phyloP scores from a whole-genome alignment of 441 rosid species.

The Brassica balearica region DNA sequence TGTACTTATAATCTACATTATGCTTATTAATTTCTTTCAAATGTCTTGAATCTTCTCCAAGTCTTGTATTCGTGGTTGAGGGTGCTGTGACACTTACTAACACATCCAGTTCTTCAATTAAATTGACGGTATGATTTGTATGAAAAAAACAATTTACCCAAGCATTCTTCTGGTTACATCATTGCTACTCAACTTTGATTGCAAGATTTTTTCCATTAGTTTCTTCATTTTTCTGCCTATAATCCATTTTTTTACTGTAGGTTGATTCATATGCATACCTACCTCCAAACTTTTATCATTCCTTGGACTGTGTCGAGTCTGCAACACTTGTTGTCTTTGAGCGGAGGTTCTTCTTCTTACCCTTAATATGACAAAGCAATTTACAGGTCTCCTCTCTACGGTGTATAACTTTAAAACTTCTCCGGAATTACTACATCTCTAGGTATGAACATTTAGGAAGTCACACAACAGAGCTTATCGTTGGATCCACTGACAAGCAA shows the following conservation, averaged over 20 bases:
- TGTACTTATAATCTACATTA: slow-evolving; percentile 5
- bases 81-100: slow-evolving; percentile 63
- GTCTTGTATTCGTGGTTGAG: slow-evolving; percentile 81
- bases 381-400: too few species aligned
- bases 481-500: slow-evolving; percentile 82
- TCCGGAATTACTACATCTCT: neutral
- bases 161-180: slow-evolving; percentile 11
- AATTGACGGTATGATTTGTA: slow-evolving; percentile 58
- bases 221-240: slow-evolving; percentile 22
- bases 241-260: slow-evolving; percentile 44
- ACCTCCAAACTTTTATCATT: slow-evolving; percentile 75
- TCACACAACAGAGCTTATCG: slow-evolving; percentile 62
- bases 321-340: slow-evolving; percentile 80
- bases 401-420: slow-evolving; percentile 4
- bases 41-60: slow-evolving; percentile 41
- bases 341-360: slow-evolving; percentile 56
- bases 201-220: neutral
- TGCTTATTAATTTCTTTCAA: slow-evolving; percentile 30
- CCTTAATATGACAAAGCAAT: slow-evolving; percentile 10
- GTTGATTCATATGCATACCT: slow-evolving; percentile 91
- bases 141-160: neutral
- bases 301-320: slow-evolving; percentile 56
- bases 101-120: slow-evolving; percentile 51
- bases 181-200: slow-evolving; percentile 4
- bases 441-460: slow-evolving; percentile 67